Base-by-base conservation (phyloP, 768 basidiomycete genomes). In the Suillus spraguei region DNA sequence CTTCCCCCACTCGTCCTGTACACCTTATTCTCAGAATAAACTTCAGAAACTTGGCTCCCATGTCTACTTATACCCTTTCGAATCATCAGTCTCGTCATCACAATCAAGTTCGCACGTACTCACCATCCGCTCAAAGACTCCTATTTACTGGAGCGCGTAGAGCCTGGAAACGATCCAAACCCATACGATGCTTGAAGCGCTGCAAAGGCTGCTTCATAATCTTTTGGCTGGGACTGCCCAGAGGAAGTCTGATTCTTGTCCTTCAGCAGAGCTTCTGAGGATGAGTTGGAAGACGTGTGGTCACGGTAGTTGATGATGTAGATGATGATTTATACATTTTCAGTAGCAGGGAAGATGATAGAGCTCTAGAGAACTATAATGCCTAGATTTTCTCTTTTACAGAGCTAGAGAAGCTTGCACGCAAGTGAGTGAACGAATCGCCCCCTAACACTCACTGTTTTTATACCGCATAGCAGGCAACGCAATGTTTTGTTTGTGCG, bases 121-220 rank as follows among this genome's bases (percentile, higher is more conserved):
- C 56, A 58, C 56, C 39, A 28, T n/a, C 17, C 17, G 55, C 9
- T 41, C 17, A 41, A 58, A 41, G 17, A 32, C 39, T 20, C 17
- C 39, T 58, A 58, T 41, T 58, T 58, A 58, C 56, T 58, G 24
- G 56, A 58, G 56, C 17, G 38, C 1, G 39, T 20, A 20, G 56
- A 39, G 10, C 52, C 20, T n/a, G 32, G 20, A 20, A 17, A 39
- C 11, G 56, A 58, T 8, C 56, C 56, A 28, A 58, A 41, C 20
- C 61, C 61, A 44, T 62, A 62, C 4, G 61, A 62, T 9, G 55
- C 33, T n/a, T 55, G 54, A 22, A 62, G 56, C 7, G 61, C 36
- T 5, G 36, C 61, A 20, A 42, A 62, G 16, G 61, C 61, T 4
- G 39, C 61, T 58, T 62, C 61, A 41, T 42, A 62, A 44, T 62